Percentiles rank a stretch among this genome's conserved stretches.
Evolutionary conservation across 164 flowering plant species (phyloP).

Genomic region (grape (Vitis vinifera)): DNA sequence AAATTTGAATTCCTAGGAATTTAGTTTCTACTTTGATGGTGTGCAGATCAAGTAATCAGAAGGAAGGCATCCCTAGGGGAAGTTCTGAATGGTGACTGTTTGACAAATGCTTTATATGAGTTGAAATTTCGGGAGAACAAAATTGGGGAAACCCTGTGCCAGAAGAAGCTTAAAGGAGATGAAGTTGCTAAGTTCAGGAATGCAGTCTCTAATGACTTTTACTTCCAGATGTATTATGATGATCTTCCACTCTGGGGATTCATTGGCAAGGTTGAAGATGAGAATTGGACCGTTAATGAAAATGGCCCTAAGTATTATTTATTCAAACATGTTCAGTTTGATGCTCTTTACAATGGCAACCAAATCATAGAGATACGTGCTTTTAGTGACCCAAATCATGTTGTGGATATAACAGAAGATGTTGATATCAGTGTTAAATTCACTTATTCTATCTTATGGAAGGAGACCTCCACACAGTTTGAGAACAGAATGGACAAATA

Average conservation of each 20-base stretch:
- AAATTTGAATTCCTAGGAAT: neutral
- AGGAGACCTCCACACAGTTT: constrained; percentile 40
- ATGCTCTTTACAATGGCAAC: constrained; percentile 57
- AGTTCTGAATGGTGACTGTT: constrained; percentile 74
- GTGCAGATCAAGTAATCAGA: constrained; percentile 47
- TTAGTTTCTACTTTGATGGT: constrained; percentile 7
- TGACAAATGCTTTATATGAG: constrained; percentile 47
- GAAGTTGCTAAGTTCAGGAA: constrained; percentile 58
- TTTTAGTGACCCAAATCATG: constrained; percentile 61
- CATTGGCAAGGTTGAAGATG: constrained; percentile 67
- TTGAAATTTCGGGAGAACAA: constrained; percentile 58
- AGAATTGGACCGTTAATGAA: constrained; percentile 17
- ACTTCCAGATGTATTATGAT: constrained; percentile 84
- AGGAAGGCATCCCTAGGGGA: constrained; percentile 72
- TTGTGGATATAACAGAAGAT: constrained; percentile 65
- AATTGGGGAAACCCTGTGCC: constrained; percentile 39
- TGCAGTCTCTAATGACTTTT: constrained; percentile 62
- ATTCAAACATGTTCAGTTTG: constrained; percentile 68
- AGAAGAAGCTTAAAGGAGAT: constrained; percentile 38
- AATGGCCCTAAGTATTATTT: constrained; percentile 49
- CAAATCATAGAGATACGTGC: constrained; percentile 63
- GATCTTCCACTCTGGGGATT: constrained; percentile 91
- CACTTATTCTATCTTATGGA: constrained; percentile 75
- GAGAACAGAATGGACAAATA: constrained; percentile 63
- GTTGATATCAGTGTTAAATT: constrained; percentile 47